Evolutionary conservation across 225 moss, liverwort and hornwort species (phyloP).

Genomic region (Sphagnum tenellum): DNA sequence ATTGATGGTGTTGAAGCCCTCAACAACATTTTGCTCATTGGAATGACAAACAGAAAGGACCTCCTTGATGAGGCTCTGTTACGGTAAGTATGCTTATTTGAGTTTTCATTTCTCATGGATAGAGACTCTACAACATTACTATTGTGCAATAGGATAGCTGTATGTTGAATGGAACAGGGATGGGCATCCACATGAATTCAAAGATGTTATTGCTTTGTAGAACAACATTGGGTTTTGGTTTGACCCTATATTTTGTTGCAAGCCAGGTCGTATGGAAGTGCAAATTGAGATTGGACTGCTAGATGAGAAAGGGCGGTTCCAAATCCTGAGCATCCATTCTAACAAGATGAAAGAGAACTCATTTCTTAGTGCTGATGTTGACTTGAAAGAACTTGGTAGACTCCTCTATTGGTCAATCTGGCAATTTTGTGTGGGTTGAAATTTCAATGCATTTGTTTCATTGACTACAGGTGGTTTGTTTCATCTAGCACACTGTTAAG

Average conservation of each 20-base stretch:
- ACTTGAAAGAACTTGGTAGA: constrained; percentile 65
- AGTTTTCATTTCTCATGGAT: too few relatives aligned
- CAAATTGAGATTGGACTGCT: constrained; percentile 98
- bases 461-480: too few relatives aligned
- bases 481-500: too few relatives aligned
- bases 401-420: not conserved
- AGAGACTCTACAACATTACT: too few relatives aligned
- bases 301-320: constrained; percentile 85
- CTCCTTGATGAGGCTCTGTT: constrained; percentile 94
- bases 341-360: constrained; percentile 87
- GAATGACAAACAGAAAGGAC: constrained; percentile 99
- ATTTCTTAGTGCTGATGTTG: constrained; percentile 58
- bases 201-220: too few relatives aligned
- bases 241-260: constrained; percentile 11
- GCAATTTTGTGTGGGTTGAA: too few relatives aligned
- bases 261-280: constrained; percentile 97
- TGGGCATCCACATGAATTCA: too few relatives aligned
- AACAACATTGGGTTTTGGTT: too few relatives aligned
- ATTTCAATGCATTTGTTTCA: too few relatives aligned
- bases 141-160: too few relatives aligned
- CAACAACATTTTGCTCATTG: constrained; percentile 94
- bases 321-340: constrained; percentile 87
- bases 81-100: constrained; percentile 24
- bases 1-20: constrained; percentile 96
- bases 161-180: too few relatives aligned